A percentile compares a stretch with the other conserved stretches of the same genome.
Evolutionary conservation across 208 protist genomes (phyloP).

Genomic region (Acanthamoeba lenticulata): DNA sequence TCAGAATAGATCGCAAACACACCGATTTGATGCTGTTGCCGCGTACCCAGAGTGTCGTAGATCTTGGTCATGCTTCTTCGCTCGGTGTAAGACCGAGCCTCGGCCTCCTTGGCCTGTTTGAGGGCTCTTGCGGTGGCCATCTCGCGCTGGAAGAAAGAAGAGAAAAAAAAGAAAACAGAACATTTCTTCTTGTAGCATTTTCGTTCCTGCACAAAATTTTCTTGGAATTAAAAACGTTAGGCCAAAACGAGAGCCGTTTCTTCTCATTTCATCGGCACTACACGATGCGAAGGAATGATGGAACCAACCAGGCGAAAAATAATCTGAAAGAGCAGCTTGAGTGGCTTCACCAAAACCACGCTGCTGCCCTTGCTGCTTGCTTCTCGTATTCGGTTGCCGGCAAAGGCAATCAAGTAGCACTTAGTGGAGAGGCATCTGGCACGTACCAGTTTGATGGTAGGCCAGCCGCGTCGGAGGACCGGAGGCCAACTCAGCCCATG

Average conservation of each 20-base stretch:
- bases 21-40: background rate
- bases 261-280: too few relatives aligned
- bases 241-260: background rate
- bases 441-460: background rate
- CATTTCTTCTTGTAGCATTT: too few relatives aligned
- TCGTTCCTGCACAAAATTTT: too few relatives aligned
- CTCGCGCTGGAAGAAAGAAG: too few relatives aligned
- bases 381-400: background rate
- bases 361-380: background rate
- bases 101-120: slow-evolving; percentile 19
- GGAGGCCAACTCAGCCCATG: background rate
- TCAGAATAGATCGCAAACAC: background rate
- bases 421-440: background rate
- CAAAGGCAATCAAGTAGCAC: background rate
- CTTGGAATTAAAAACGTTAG: background rate
- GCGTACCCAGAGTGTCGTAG: slow-evolving; percentile 5
- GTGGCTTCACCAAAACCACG: background rate
- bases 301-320: background rate
- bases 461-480: background rate
- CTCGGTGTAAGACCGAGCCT: slow-evolving; percentile 10
- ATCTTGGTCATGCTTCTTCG: background rate
- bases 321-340: background rate
- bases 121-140: too few relatives aligned
- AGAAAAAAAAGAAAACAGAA: too few relatives aligned
- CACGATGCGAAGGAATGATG: background rate